A percentile compares a stretch with the other conserved stretches of the same genome.
Evolutionary conservation across 2,329 filamentous ascomycete species (phyloP).

Genomic region (Dactylellina haptotyla): DNA sequence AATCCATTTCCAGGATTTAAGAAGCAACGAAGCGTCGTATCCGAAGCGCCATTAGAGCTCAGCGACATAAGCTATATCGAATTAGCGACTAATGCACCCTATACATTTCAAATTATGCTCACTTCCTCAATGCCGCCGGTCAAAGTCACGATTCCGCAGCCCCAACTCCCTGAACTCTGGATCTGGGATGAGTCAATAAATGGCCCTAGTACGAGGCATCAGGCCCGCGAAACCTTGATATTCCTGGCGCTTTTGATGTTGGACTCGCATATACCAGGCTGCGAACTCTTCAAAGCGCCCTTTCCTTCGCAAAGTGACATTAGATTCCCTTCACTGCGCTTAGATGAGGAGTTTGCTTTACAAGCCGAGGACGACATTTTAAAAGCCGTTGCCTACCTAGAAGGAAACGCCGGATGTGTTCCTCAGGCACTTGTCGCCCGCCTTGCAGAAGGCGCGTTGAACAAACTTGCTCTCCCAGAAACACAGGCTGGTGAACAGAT

Average conservation of each 20-base stretch:
- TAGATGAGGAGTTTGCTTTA: background rate
- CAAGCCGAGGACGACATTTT: background rate
- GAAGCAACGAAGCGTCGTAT: background rate
- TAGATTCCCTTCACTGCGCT: background rate
- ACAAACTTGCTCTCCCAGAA: background rate
- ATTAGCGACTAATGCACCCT: background rate
- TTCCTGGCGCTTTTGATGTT: background rate
- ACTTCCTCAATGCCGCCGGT: background rate
- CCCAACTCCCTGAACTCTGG: too few relatives aligned
- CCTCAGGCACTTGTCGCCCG: background rate
- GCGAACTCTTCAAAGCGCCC: background rate
- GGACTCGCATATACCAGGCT: background rate
- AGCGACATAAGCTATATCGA: background rate
- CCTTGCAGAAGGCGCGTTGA: background rate
- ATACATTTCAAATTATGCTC: background rate
- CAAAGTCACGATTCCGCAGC: background rate
- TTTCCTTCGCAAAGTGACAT: conserved; percentile 4
- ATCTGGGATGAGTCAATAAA: background rate
- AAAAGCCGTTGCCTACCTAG: background rate
- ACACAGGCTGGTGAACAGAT: background rate
- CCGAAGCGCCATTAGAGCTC: background rate
- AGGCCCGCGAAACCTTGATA: background rate
- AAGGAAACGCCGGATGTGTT: background rate
- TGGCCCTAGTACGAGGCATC: background rate
- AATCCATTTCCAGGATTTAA: background rate